Base-by-base conservation (phyloP, 2,329 filamentous ascomycete genomes). In the Aspergillus sp. region DNA sequence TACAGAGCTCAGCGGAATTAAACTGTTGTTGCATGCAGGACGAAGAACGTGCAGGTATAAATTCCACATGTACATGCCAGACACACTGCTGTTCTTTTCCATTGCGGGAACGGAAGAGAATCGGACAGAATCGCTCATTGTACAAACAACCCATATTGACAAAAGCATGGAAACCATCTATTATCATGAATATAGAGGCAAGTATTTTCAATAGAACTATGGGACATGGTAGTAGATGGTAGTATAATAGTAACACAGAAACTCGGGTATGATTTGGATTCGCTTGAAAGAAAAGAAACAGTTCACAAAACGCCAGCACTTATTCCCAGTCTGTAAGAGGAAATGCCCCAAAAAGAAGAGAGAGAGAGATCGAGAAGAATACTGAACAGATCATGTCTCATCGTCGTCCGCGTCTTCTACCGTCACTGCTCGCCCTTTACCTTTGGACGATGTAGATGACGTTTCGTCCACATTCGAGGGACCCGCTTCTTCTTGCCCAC, bases 331-430 rank as follows among this genome's bases (percentile, higher is more conserved):
- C 17, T 20, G n/a, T n/a, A 43, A 25, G 37, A 32, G 50, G 22
- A 43, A 45, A 41, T 23, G 27, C 17, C 19, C 17, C 32, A 38
- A 43, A 37, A 37, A 37, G n/a, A 37, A 37, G n/a, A 37, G 10
- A 37, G n/a, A 37, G 10, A 33, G 33, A 37, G 17, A 17, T 15
- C 13, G 33, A 37, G n/a, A 37, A 37, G 3, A n/a, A 41, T 13
- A 10, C 15, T 17, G 25, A 25, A 9, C 43, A 22, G 10, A 49
- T 53, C 47, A 54, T 39, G 50, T 52, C 27, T 63, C 63, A 39
- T 68, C 65, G 27, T 65, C 64, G 7, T 32, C 53, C 12, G 52
- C 54, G 42, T 69, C 66, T 55, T 69, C 66, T n/a, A 69, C 64
- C 1, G 64, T 66, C 20, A 60, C 58, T 32, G 60, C 56, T 20